Evolutionary conservation across 306 rosid genomes (phyloP), one percentile per base, ranked within the genome.

Genomic region (Sophora flavescens): DNA sequence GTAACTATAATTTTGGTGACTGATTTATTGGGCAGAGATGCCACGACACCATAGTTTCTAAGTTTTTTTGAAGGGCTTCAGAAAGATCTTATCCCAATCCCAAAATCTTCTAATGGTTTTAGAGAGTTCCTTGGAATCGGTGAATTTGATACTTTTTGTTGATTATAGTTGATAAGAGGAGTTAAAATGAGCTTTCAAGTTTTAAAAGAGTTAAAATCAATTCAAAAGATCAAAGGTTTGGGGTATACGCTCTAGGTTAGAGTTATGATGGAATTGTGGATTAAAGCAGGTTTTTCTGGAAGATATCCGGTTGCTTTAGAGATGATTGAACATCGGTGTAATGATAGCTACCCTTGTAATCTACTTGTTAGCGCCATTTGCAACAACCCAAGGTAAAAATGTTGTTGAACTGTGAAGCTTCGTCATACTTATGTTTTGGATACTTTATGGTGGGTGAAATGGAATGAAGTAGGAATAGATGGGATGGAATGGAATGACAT

Each of bases 271-370:
- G 15, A 47, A 69, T 60, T 38, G 30, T 78, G 47, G n/a, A 58
- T 61, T 67, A 69, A n/a, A 38, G 71, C 11, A 50, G 44, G 39
- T 48, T 69, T 69, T 59, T 33, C 70, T 8, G 6, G 36, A 35
- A 60, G 57, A 11, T 61, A 45, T 48, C 45, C 38, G 22, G 33
- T 52, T 30, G 69, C 36, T 56, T 7, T 44, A 32, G 48, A 68
- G 69, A 68, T 68, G 63, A 18, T 68, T 69, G 54, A 48, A 35
- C 82, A 69, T 6, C 13, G 22, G 36, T 69, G 52, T 50, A 45
- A 33, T 22, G 70, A 57, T 68, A 48, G 30, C 35, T 41, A 57
- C 75, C 68, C 39, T 9, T 45, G 16, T 44, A 26, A 67, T 56
- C 59, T 41, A 6, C 51, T 74, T 67, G 16, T 67, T 68, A 68